Base-by-base conservation (phyloP, 164 flowering plant genomes). In the Tetracentron sinense region DNA sequence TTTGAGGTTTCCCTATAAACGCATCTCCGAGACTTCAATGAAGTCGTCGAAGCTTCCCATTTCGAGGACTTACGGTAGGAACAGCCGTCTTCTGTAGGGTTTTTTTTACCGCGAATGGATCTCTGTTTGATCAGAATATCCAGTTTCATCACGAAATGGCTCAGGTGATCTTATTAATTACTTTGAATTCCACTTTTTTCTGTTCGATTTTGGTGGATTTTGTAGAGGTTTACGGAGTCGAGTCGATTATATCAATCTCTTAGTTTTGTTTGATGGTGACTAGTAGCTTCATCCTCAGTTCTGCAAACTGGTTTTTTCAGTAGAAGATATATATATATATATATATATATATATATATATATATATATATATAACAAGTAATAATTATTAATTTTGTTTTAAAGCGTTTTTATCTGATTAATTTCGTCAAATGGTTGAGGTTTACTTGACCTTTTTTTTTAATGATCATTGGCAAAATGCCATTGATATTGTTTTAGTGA, bases 141-240 rank as follows among this genome's bases (percentile, higher is more conserved):
- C 92, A 89, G 6, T 90, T 93, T 58, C 98, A 90, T 68, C 96
- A 93, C 57, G 97, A 90, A 62, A 85, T 81, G 85, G 77, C 83
- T 75, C 84, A 81, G 78, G 85, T 79, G 10, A 31, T 19, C 19
- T 20, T 33, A 20, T 42, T 38, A 38, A 38, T 38, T 16, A 38
- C 44, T 38, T 38, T 38, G 1, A 8, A 1, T 4, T 38, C 4
- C 14, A 1, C 11, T 12, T 29, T 44, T 19, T 6, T 26, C 25
- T 51, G n/a, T 17, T 58, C 28, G 8, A 1, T 16, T 4, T 54
- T 7, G 7, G 6, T 26, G 14, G 8, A 8, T 38, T 33, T 33
- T 33, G 38, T 4, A 4, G 38, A 33, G 38, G 38, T 33, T 38
- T 38, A 38, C 44, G 44, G 44, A 8, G 44, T 38, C 44, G 44